These are phyloP conservation scores for Fistulifera pelliculosa DNA, from an alignment of 108 stramenopile species.

Conservation along the genomic window DNA sequence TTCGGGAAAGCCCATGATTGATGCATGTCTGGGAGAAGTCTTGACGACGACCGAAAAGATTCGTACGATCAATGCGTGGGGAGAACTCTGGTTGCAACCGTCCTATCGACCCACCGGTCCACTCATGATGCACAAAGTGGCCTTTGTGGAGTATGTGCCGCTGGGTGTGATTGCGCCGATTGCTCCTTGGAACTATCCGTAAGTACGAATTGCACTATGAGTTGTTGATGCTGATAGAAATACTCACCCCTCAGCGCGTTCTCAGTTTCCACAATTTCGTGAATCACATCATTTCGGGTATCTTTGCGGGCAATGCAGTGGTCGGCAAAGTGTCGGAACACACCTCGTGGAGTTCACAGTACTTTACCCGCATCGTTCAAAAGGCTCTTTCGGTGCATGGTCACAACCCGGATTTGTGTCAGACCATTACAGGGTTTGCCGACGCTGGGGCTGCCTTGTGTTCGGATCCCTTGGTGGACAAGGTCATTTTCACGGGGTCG, in stretches of 20 bases:
- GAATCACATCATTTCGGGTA: constrained; percentile 92
- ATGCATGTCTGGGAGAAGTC: constrained; percentile 94
- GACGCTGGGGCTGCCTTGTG: constrained; percentile 92
- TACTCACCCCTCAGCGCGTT: background rate
- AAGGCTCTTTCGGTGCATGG: constrained; percentile 83
- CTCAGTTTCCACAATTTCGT: constrained; percentile 58
- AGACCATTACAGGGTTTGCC: constrained; percentile 86
- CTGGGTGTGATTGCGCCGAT: constrained; percentile 94
- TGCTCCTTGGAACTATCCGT: constrained; percentile 99
- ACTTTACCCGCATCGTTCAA: constrained; percentile 72
- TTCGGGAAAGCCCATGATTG: constrained; percentile 86
- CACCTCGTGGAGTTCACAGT: constrained; percentile 79
- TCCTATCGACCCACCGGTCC: constrained; percentile 74
- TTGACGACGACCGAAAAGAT: constrained; percentile 95
- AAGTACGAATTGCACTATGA: constrained; percentile 9
- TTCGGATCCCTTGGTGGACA: constrained; percentile 80
- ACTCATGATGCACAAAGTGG: constrained; percentile 93
- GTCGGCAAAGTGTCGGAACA: constrained; percentile 95
- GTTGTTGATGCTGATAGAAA: background rate
- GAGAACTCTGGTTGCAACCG: constrained; percentile 78
- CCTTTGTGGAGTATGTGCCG: constrained; percentile 95
- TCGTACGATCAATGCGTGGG: constrained; percentile 75
- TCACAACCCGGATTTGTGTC: constrained; percentile 87
- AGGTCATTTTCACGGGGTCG: constrained; percentile 97
- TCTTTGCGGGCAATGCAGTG: constrained; percentile 96